Evolutionary conservation across 768 basidiomycete genomes (phyloP).

Genomic region (Mycena maculata): DNA sequence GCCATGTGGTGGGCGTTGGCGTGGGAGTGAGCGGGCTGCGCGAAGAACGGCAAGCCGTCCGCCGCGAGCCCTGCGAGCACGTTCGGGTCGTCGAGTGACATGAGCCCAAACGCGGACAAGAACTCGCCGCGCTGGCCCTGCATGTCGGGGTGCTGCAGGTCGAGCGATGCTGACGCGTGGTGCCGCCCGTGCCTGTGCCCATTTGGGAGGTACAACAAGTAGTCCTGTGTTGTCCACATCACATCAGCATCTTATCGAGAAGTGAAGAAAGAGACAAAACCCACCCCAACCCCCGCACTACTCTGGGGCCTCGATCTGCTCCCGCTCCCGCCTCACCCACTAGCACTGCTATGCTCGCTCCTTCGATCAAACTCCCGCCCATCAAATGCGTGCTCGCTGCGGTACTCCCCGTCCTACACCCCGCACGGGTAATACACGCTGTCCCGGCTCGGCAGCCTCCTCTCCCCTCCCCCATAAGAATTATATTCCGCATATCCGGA

Average conservation of each 20-base stretch:
- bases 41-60: conserved; percentile 75
- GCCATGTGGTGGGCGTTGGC: too few species aligned
- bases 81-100: conserved; percentile 81
- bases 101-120: conserved; percentile 75
- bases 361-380: not conserved
- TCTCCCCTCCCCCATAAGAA: not conserved
- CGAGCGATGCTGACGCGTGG: not conserved
- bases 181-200: too few species aligned
- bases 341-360: not conserved
- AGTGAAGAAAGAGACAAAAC: not conserved
- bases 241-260: too few species aligned
- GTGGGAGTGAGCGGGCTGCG: conserved; percentile 9
- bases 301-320: too few species aligned
- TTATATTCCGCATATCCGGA: not conserved
- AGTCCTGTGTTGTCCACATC: not conserved
- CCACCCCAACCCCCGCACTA: too few species aligned
- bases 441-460: not conserved
- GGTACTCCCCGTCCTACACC: too few species aligned
- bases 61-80: conserved; percentile 70
- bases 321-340: not conserved
- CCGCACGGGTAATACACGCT: too few species aligned
- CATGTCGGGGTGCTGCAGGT: not conserved
- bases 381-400: not conserved
- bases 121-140: conserved; percentile 44
- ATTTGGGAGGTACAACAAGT: conserved; percentile 15